Conservation (phyloP, 768 basidiomycete species). For the Sporobolomyces phaffii region DNA sequence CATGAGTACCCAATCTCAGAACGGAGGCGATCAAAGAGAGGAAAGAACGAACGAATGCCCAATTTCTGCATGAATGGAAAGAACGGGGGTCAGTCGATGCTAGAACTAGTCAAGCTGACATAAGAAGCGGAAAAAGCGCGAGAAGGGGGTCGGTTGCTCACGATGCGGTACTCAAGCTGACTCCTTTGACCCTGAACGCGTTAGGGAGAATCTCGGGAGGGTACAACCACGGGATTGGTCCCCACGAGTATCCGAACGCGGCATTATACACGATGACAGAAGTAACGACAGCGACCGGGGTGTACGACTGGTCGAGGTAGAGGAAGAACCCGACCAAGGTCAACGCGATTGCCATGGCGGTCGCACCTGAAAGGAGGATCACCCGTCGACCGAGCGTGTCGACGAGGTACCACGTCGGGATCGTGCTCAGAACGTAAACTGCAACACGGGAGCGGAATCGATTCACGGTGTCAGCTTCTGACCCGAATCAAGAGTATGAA, state of each 20-base stretch:
- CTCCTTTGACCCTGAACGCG: conserved; percentile 85
- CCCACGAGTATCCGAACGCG: conserved; percentile 77
- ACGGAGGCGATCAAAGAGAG: too few species aligned
- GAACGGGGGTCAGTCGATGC: too few species aligned
- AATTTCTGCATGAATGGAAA: background rate
- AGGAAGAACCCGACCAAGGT: conserved; percentile 86
- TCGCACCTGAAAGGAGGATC: conserved; percentile 79
- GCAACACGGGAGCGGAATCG: background rate
- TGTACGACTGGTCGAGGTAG: conserved; percentile 76
- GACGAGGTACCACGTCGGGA: conserved; percentile 78
- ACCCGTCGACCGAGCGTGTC: conserved; percentile 83
- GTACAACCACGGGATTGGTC: conserved; percentile 53
- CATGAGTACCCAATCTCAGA: too few species aligned
- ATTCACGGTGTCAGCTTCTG: conserved; percentile 43
- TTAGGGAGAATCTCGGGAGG: conserved; percentile 77
- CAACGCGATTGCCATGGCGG: conserved; percentile 73
- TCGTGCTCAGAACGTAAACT: conserved; percentile 20
- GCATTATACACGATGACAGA: conserved; percentile 92
- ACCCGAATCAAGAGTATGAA: too few species aligned
- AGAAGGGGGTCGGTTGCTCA: too few species aligned
- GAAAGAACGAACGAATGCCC: conserved; percentile 4
- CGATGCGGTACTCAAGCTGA: conserved; percentile 69
- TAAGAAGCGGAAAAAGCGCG: background rate
- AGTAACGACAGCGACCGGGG: conserved; percentile 76
- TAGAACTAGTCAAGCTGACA: background rate